phyloP scores from a whole-genome alignment of 2,329 filamentous ascomycete species.

The Aspergillus fructus region DNA sequence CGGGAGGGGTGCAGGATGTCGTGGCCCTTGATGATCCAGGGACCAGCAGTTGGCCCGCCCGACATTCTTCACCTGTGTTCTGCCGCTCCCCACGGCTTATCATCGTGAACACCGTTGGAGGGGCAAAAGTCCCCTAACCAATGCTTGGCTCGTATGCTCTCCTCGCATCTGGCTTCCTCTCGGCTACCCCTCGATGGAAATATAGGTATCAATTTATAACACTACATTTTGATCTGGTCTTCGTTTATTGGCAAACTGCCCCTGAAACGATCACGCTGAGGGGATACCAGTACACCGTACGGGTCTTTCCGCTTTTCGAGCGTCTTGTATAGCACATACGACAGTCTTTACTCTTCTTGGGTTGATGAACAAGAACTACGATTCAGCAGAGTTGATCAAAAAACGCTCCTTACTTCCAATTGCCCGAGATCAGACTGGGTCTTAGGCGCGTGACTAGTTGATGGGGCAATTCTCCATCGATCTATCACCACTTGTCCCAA shows the following conservation, averaged over 20 bases:
- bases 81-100: slow-evolving; percentile 10
- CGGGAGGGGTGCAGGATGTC: not conserved
- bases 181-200: not conserved
- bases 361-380: not conserved
- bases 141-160: slow-evolving; percentile 6
- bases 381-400: not conserved
- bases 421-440: not conserved
- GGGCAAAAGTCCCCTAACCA: not conserved
- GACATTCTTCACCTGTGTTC: not conserved
- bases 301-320: not conserved
- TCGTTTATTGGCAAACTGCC: no score
- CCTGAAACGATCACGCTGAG: no score
- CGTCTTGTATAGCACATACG: not conserved
- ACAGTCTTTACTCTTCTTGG: not conserved
- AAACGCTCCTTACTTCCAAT: not conserved
- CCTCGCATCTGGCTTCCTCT: not conserved
- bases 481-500: not conserved
- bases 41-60: not conserved
- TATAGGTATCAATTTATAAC: not conserved
- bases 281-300: not conserved
- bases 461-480: not conserved
- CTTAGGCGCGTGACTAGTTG: not conserved
- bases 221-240: not conserved
- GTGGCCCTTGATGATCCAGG: not conserved
- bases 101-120: not conserved